Evolutionary conservation across 306 rosid species (phyloP).

Genomic region (Ceratonia siliqua): DNA sequence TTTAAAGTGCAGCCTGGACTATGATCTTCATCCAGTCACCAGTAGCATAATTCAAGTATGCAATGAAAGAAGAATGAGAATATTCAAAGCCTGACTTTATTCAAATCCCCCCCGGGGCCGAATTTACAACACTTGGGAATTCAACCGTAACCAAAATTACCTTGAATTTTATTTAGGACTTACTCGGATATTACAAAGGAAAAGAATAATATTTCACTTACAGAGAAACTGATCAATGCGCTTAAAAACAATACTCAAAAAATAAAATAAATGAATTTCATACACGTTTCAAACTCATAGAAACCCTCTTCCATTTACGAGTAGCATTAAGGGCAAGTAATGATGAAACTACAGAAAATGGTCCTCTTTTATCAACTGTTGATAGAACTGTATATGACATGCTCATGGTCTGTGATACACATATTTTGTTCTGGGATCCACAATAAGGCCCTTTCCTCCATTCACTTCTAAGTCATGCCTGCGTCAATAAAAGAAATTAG

Average conservation of each 20-base stretch:
- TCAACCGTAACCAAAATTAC: background rate
- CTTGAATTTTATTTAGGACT: slow-evolving; percentile 21
- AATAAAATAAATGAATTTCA: slow-evolving; percentile 17
- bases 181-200: slow-evolving; percentile 14
- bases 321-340: slow-evolving; percentile 15
- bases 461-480: slow-evolving; percentile 94
- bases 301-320: slow-evolving; percentile 34
- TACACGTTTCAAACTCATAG: slow-evolving; percentile 36
- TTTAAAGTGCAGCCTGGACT: too few species aligned
- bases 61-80: background rate
- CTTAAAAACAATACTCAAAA: too few species aligned
- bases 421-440: slow-evolving; percentile 79
- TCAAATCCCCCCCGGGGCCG: slow-evolving; percentile 18
- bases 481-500: slow-evolving; percentile 34
- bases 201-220: slow-evolving; percentile 29
- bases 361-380: slow-evolving; percentile 24
- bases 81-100: slow-evolving; percentile 28
- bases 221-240: slow-evolving; percentile 28
- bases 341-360: slow-evolving; percentile 38
- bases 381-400: slow-evolving; percentile 1
- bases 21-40: too few species aligned
- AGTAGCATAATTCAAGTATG: background rate
- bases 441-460: slow-evolving; percentile 88
- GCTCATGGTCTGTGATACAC: slow-evolving; percentile 74
- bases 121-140: slow-evolving; percentile 19